These are phyloP conservation scores for Silene conica DNA, from an alignment of 148 eudicot genomes.

Conservation along the genomic window DNA sequence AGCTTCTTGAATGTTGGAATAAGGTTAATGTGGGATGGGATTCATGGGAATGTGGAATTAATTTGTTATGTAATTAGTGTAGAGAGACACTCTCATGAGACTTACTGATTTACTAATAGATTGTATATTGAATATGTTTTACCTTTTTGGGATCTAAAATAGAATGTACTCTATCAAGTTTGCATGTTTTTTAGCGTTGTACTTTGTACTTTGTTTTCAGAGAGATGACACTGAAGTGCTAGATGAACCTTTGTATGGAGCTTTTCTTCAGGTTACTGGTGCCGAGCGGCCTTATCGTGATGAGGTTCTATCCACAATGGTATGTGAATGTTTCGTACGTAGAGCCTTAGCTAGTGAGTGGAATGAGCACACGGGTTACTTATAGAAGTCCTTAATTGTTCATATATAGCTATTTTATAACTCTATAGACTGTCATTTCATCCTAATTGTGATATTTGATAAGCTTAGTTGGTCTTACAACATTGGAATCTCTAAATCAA, in stretches of 20 bases:
- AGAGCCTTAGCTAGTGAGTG: background rate
- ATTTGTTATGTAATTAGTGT: background rate
- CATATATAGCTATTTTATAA: background rate
- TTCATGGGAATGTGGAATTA: background rate
- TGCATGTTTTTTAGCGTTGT: background rate
- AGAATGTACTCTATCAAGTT: too few relatives aligned
- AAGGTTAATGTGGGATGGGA: background rate
- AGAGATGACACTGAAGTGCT: slow-evolving; percentile 90
- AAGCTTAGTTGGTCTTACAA: too few relatives aligned
- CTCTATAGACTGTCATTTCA: too few relatives aligned
- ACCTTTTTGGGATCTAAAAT: background rate
- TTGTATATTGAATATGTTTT: background rate
- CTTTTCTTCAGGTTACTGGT: slow-evolving; percentile 62
- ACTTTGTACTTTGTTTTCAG: slow-evolving; percentile 32
- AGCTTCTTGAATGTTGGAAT: background rate
- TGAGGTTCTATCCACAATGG: slow-evolving; percentile 65
- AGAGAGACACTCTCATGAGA: too few relatives aligned
- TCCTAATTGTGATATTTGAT: too few relatives aligned
- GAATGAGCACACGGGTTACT: background rate
- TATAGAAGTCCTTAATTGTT: background rate
- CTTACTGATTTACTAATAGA: too few relatives aligned
- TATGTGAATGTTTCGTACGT: slow-evolving; percentile 20
- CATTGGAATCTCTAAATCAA: too few relatives aligned
- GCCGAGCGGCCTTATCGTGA: slow-evolving; percentile 70
- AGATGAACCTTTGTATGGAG: slow-evolving; percentile 89